Percentiles rank a stretch among this genome's conserved stretches.
Conservation (phyloP, 768 basidiomycete genomes). For the Russula griseocarnosa region DNA sequence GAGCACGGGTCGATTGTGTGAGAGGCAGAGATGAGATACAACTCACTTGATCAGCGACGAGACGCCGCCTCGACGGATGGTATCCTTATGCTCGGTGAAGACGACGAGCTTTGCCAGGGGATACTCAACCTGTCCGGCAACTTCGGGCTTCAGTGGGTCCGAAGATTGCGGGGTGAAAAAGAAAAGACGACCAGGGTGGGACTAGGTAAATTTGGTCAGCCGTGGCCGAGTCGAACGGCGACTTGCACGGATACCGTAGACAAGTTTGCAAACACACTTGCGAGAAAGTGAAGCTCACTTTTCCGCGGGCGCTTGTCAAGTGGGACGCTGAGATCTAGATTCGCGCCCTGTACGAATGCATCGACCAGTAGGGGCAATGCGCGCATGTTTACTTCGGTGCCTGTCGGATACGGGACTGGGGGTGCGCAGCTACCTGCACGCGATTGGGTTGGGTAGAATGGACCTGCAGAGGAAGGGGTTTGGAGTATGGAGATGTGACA, state of each 20-base stretch:
- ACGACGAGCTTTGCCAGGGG: slow-evolving; percentile 76
- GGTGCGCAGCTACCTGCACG: slow-evolving; percentile 74
- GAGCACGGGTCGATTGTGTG: slow-evolving; percentile 20
- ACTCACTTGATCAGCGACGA: slow-evolving; percentile 80
- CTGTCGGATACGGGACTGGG: slow-evolving; percentile 67
- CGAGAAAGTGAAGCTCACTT: slow-evolving; percentile 83
- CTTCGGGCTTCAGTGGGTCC: slow-evolving; percentile 45
- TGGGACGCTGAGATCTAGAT: slow-evolving; percentile 47
- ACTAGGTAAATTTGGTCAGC: slow-evolving; percentile 41
- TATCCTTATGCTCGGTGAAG: slow-evolving; percentile 88
- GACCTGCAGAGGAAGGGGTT: slow-evolving; percentile 45
- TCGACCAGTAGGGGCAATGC: slow-evolving; percentile 84
- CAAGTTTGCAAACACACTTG: slow-evolving; percentile 92
- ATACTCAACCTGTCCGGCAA: slow-evolving; percentile 56
- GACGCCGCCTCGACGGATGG: slow-evolving; percentile 83
- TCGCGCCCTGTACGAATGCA: slow-evolving; percentile 77
- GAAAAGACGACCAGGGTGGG: slow-evolving; percentile 70
- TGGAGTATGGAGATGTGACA: slow-evolving; percentile 63
- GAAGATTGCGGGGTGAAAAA: slow-evolving; percentile 67
- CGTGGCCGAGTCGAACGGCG: neutral
- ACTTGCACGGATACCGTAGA: slow-evolving; percentile 54
- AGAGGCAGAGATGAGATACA: neutral
- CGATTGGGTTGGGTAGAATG: slow-evolving; percentile 70
- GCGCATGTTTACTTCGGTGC: slow-evolving; percentile 47
- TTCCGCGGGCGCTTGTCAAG: slow-evolving; percentile 54